These are phyloP conservation scores for Grammothele lineata DNA, from an alignment of 768 basidiomycete species.

Conservation along the genomic window DNA sequence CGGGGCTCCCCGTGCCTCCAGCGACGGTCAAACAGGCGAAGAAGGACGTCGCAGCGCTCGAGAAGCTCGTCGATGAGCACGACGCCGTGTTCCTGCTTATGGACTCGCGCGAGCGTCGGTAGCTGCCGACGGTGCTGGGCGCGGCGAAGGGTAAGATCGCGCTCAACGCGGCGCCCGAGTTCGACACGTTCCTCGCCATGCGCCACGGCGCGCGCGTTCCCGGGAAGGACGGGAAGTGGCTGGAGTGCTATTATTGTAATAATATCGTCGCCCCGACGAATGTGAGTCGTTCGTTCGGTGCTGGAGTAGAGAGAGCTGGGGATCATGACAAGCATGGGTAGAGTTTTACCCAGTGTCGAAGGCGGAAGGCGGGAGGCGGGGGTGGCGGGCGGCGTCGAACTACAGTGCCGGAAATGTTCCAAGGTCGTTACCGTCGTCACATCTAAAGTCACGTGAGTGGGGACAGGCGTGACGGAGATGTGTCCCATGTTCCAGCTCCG, in stretches of 20 bases:
- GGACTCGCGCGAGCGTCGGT: conserved; percentile 97
- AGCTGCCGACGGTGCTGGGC: conserved; percentile 90
- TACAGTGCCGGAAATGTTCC: no score
- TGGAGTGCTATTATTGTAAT: conserved; percentile 98
- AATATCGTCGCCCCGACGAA: conserved; percentile 96
- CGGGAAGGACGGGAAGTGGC: conserved; percentile 31
- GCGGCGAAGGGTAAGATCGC: conserved; percentile 90
- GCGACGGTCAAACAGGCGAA: conserved; percentile 50
- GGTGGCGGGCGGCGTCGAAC: no score
- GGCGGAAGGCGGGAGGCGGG: no score
- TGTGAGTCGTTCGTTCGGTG: no score
- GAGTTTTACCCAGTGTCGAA: no score
- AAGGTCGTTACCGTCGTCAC: no score
- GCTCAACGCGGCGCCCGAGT: conserved; percentile 91
- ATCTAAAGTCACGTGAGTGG: no score
- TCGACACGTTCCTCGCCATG: conserved; percentile 96
- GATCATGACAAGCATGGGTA: no score
- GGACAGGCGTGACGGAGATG: no score
- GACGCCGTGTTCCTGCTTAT: conserved; percentile 92
- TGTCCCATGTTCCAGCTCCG: no score
- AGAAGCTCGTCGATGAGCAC: conserved; percentile 78
- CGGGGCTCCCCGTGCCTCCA: conserved; percentile 85
- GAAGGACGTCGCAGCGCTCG: conserved; percentile 68
- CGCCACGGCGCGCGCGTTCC: conserved; percentile 72
- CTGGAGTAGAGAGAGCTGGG: no score